Conservation (phyloP, 2,329 filamentous ascomycete genomes). For the Penicillium griseofulvum region DNA sequence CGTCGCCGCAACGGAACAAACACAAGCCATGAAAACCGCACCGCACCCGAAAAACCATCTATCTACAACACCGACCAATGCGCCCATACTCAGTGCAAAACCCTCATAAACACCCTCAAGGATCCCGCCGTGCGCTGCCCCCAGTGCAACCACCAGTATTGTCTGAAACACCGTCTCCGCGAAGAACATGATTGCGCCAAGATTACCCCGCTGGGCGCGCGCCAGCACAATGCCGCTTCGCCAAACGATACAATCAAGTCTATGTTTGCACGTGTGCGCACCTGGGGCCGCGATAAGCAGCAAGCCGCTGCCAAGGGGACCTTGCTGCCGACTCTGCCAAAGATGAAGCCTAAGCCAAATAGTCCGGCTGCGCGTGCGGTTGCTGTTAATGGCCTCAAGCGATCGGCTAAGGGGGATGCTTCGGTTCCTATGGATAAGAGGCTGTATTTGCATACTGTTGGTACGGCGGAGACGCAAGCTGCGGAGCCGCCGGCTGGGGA, state of each 20-base stretch:
- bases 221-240: constrained; percentile 40
- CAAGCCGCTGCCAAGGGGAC: constrained; percentile 63
- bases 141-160: constrained; percentile 51
- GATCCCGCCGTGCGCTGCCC: constrained; percentile 52
- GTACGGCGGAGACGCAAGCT: constrained; percentile 78
- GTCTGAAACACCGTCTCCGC: constrained; percentile 51
- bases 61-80: constrained; percentile 56
- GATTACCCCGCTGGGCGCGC: constrained; percentile 60
- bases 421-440: constrained; percentile 78
- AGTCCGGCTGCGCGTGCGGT: constrained; percentile 61
- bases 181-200: constrained; percentile 80
- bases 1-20: constrained; percentile 41
- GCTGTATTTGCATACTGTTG: constrained; percentile 88
- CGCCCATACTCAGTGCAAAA: constrained; percentile 50
- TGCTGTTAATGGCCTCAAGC: constrained; percentile 76
- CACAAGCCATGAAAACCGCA: constrained; percentile 25
- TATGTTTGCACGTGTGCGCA: constrained; percentile 72
- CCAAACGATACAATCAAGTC: constrained; percentile 64
- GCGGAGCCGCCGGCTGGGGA: constrained; percentile 78
- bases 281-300: constrained; percentile 76
- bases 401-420: constrained; percentile 83
- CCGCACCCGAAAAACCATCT: constrained; percentile 49
- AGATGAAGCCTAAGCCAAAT: constrained; percentile 57
- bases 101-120: constrained; percentile 51
- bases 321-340: constrained; percentile 44